A percentile compares a stretch with the other conserved stretches of the same genome.
These are phyloP conservation scores for Colletotrichum chlorophyti DNA, from an alignment of 2,329 filamentous ascomycete species.

Conservation along the genomic window DNA sequence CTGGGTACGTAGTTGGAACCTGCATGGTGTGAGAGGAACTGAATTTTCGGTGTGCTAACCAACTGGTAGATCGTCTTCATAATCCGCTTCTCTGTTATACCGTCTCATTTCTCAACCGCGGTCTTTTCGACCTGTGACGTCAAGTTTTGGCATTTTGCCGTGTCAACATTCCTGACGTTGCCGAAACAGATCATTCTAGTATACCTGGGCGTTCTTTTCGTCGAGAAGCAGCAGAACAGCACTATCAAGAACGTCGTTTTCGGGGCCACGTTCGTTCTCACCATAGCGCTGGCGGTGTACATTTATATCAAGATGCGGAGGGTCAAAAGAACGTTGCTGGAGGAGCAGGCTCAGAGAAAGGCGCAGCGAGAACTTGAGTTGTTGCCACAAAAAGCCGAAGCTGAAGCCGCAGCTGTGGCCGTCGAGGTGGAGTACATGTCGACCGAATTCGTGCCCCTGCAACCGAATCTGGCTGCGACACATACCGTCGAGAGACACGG, in stretches of 20 bases:
- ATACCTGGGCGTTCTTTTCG: conserved; percentile 46
- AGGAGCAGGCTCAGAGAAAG: conserved; percentile 38
- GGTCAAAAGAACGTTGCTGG: conserved; percentile 41
- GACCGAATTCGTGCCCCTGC: background rate
- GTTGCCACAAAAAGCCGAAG: conserved; percentile 12
- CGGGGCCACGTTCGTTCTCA: conserved; percentile 40
- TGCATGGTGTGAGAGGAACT: no score
- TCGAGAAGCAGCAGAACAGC: conserved; percentile 35
- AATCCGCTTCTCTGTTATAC: conserved; percentile 48
- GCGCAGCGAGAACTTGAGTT: conserved; percentile 9
- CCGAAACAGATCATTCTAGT: conserved; percentile 50
- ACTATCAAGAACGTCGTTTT: conserved; percentile 42
- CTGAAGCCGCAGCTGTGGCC: background rate
- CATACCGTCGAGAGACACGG: conserved; percentile 3
- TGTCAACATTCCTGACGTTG: conserved; percentile 47
- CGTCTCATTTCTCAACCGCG: conserved; percentile 49
- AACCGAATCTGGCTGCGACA: background rate
- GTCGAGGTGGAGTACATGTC: no score
- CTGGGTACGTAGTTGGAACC: conserved; percentile 33
- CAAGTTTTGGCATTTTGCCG: conserved; percentile 46
- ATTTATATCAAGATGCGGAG: conserved; percentile 44
- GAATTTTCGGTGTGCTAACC: background rate
- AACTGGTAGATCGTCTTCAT: conserved; percentile 41
- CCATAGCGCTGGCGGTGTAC: conserved; percentile 42
- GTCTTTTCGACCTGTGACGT: conserved; percentile 50